Conservation (phyloP, 441 rosid species). For the Erodium moschatum region DNA sequence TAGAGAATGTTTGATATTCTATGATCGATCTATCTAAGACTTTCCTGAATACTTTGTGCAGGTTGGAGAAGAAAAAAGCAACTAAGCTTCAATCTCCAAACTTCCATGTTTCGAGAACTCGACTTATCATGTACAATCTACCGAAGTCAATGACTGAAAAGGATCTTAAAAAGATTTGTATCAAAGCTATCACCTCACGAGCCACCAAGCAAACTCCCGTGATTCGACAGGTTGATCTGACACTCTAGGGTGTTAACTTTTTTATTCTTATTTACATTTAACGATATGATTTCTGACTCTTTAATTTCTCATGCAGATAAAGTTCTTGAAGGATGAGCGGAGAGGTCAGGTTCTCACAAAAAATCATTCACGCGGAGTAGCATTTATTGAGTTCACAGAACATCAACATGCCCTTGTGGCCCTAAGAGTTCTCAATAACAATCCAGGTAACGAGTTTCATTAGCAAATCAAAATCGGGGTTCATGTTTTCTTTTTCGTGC, state of each 20-base stretch:
- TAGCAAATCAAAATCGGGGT: background rate
- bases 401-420: constrained; percentile 88
- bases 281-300: constrained; percentile 1
- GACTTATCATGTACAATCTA: constrained; percentile 68
- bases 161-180: constrained; percentile 54
- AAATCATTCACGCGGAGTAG: constrained; percentile 73
- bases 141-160: constrained; percentile 67
- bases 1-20: too few species aligned
- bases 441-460: constrained; percentile 56
- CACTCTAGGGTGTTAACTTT: constrained; percentile 9
- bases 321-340: constrained; percentile 56
- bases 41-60: constrained; percentile 23
- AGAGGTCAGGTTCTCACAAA: constrained; percentile 50
- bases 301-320: constrained; percentile 42
- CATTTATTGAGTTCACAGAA: constrained; percentile 74
- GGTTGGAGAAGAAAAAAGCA: constrained; percentile 75
- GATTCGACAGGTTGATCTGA: constrained; percentile 56
- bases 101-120: constrained; percentile 73
- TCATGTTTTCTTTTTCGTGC: background rate
- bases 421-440: constrained; percentile 79
- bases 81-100: constrained; percentile 84
- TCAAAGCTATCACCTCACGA: constrained; percentile 70
- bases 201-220: constrained; percentile 84
- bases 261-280: background rate
- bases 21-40: too few species aligned